Base-by-base conservation (phyloP, 441 rosid genomes). In the Erysimum cheiri region DNA sequence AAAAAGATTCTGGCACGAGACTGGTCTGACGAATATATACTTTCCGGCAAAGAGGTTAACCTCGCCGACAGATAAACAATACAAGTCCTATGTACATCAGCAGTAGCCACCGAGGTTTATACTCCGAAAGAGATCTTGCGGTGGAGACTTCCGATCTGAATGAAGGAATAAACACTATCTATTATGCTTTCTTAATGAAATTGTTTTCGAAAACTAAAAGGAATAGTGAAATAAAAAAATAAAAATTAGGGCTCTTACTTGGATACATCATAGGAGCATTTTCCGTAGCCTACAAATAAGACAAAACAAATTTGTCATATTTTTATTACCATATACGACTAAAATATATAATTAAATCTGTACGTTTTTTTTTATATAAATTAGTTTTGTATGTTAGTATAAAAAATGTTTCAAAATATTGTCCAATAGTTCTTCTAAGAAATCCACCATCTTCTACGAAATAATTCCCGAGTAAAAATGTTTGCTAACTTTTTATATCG, bases 221-320 rank as follows among this genome's bases (percentile, higher is more conserved):
- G 15, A 54, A 48, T 32, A 9, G 9, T n/a, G 26, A 41, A 12
- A 6, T 39, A 14, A 15, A 48, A 0, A 3, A 11, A 14, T 13
- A 9, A 40, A 37, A 35, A 32, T 10, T 9, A 57, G 43, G 10
- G 11, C 24, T 65, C 84, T 72, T 82, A 91, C 96, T 91, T 82
- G 0, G 94, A 46, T 55, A 85, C 69, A 12, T 78, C 41, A 69
- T 79, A 93, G 19, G 28, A 29, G 39, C 96, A 93, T 72, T 81
- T 85, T 17, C 80, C 87, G 60, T 91, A 82, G 76, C 97, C 98
- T 91, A 85, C 71, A 78, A 70, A 44, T 58, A 67, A 58, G 49
- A 3, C 4, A 39, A 33, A 3, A 57, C 8, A 32, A 58, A 4
- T 11, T 1, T 48, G 3, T 50, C 28, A 53, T 55, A 6, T 32